Base-by-base conservation (phyloP, 139 green algal genomes). In the Micractinium sp. region DNA sequence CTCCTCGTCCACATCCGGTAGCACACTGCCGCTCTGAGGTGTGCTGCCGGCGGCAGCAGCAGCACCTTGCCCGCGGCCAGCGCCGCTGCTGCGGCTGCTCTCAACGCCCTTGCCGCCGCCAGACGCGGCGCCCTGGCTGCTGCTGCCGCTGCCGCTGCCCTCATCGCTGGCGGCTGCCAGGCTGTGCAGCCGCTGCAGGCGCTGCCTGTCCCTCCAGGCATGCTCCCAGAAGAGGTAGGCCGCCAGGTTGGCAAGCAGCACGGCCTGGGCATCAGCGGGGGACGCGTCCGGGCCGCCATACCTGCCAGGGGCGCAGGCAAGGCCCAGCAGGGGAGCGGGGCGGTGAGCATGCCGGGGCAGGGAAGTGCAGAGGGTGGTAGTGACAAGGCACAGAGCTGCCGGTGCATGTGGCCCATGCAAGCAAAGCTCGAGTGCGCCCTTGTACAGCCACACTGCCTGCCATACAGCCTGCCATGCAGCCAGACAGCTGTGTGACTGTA, bases 221-320 rank as follows among this genome's bases (percentile, higher is more conserved):
- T 81, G 25, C 81, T 93, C 86, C 89, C 89, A 91, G 35, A 90
- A 88, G 13, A 87, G 75, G 83, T 66, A 92, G 22, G 89, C 89
- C 0, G 81, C 69, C 53, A 93, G 76, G 39, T 92, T 93, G 27
- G 89, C 87, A 41, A 93, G 61, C 66, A 92, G 85, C 76, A 84
- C 76, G 13, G 82, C 33, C 19, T 41, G 35, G 35, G 61, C 56
- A 20, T 87, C 82, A 4, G 20, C 35, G 14, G 82, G 63, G 14
- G 27, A 9, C 12, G 35, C 63, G 9, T 66, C 63, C 0, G n/a
- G 73, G n/a, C 73, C 73, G 73, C 73, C 73, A 41, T 79, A 79
- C n/a, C 73, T 79, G 73, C 73, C 69, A 36, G 69, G 69, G 12
- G 12, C 20, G 69, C 69, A 56, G 47, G 47, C 47, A 56, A 56